Conservation (phyloP, 2,329 filamentous ascomycete species). For the Cyphellophora attinorum region DNA sequence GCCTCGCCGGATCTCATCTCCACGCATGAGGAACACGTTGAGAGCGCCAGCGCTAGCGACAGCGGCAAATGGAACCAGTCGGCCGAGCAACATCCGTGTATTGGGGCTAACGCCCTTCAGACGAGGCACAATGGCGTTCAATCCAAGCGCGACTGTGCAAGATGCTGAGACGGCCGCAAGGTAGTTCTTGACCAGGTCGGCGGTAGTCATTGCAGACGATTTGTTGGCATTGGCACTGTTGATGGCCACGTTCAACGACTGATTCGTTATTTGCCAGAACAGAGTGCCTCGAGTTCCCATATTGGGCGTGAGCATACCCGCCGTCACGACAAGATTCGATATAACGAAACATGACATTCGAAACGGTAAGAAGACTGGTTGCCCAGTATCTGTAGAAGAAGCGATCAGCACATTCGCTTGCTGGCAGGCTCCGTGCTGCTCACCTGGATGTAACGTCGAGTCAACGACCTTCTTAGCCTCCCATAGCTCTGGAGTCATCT, state of each 20-base stretch:
- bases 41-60: slow-evolving; percentile 84
- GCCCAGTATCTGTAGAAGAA: slow-evolving; percentile 65
- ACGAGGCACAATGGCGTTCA: slow-evolving; percentile 82
- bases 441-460: slow-evolving; percentile 90
- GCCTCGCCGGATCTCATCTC: slow-evolving; percentile 84
- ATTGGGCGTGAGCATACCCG: slow-evolving; percentile 83
- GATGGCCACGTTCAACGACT: slow-evolving; percentile 96
- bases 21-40: slow-evolving; percentile 96
- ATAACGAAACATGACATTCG: slow-evolving; percentile 95
- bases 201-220: slow-evolving; percentile 73
- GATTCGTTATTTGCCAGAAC: slow-evolving; percentile 91
- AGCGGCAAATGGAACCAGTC: slow-evolving; percentile 92
- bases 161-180: slow-evolving; percentile 83
- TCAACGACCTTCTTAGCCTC: slow-evolving; percentile 94
- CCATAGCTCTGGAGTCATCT: slow-evolving; percentile 90
- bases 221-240: slow-evolving; percentile 97
- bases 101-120: slow-evolving; percentile 66
- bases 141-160: slow-evolving; percentile 83
- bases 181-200: slow-evolving; percentile 81
- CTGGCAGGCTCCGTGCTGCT: slow-evolving; percentile 14
- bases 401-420: not conserved
- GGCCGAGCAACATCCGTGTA: slow-evolving; percentile 64
- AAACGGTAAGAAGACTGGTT: slow-evolving; percentile 87
- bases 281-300: slow-evolving; percentile 65
- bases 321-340: slow-evolving; percentile 88